phyloP scores from a whole-genome alignment of 1,284 basidiomycete species.

The Stereum hirsutum region DNA sequence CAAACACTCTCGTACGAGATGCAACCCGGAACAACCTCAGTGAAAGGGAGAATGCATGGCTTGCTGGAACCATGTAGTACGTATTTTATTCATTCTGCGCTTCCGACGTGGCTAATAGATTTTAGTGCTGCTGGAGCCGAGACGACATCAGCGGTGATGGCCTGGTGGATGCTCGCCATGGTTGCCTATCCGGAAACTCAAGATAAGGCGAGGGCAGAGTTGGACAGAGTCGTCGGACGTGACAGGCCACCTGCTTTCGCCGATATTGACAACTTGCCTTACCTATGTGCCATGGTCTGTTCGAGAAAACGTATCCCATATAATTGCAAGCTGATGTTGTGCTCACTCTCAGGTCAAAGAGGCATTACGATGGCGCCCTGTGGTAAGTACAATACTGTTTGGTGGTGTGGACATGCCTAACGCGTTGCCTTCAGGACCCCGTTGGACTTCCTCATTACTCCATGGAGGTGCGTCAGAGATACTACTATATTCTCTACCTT shows the following conservation, averaged over 20 bases:
- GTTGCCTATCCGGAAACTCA: slow-evolving; percentile 11
- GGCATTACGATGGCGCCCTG: slow-evolving; percentile 9
- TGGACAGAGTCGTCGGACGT: slow-evolving; percentile 12
- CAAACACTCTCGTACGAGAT: slow-evolving; percentile 1
- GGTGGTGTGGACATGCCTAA: neutral
- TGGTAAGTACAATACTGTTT: neutral
- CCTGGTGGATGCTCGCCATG: slow-evolving; percentile 12
- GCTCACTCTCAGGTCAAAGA: slow-evolving; percentile 7
- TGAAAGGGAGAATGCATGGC: slow-evolving; percentile 4
- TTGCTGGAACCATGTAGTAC: slow-evolving; percentile 6
- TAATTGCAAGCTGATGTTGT: neutral
- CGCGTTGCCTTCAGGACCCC: neutral
- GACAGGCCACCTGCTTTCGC: slow-evolving; percentile 8
- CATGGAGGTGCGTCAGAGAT: neutral
- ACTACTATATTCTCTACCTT: neutral
- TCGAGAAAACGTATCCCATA: neutral
- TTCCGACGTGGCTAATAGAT: neutral
- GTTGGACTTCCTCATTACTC: slow-evolving; percentile 8
- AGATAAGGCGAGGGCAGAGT: slow-evolving; percentile 11
- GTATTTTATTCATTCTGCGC: neutral
- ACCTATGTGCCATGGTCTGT: slow-evolving; percentile 8
- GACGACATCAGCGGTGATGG: slow-evolving; percentile 7
- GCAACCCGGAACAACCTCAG: slow-evolving; percentile 2
- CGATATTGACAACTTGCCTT: slow-evolving; percentile 9
- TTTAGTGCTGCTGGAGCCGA: slow-evolving; percentile 7